Conservation (phyloP, 495 filamentous ascomycete species). For the Neurospora sp. region DNA sequence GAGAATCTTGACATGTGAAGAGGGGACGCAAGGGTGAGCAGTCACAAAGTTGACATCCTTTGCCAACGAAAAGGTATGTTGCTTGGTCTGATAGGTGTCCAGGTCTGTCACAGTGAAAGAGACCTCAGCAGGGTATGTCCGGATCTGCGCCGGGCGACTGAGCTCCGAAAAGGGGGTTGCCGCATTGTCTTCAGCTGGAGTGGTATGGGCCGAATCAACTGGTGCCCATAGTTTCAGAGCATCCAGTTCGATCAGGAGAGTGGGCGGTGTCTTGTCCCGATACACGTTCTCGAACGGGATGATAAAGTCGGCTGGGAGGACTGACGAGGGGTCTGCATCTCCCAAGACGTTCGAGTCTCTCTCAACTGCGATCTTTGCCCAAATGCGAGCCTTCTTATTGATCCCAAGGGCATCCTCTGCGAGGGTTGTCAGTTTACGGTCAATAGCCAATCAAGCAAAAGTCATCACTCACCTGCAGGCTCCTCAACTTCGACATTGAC, state of each 20-base stretch:
- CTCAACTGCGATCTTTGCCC: conserved; percentile 38
- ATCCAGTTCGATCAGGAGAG: conserved; percentile 32
- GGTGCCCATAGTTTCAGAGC: conserved; percentile 29
- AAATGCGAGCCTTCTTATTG: conserved; percentile 37
- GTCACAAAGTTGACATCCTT: conserved; percentile 59
- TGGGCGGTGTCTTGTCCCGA: conserved; percentile 26
- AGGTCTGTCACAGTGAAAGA: conserved; percentile 39
- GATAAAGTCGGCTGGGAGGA: conserved; percentile 48
- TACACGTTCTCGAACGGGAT: conserved; percentile 44
- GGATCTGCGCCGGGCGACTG: conserved; percentile 28
- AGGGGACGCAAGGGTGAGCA: conserved; percentile 52
- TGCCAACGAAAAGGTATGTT: conserved; percentile 38
- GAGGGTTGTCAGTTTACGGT: conserved; percentile 2
- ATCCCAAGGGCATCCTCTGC: conserved; percentile 30
- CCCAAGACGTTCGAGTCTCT: conserved; percentile 43
- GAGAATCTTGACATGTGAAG: conserved; percentile 38
- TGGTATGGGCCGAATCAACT: conserved; percentile 24
- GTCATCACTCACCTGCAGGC: conserved; percentile 31
- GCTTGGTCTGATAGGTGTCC: conserved; percentile 24
- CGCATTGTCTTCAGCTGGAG: conserved; percentile 24
- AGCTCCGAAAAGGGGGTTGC: conserved; percentile 22
- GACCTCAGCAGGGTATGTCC: conserved; percentile 40
- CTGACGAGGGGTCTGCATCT: conserved; percentile 33
- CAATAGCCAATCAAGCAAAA: neutral
- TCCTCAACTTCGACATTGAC: conserved; percentile 46